These are phyloP conservation scores for Colletotrichum cuscutae DNA, from an alignment of 2,329 filamentous ascomycete genomes.

Conservation along the genomic window DNA sequence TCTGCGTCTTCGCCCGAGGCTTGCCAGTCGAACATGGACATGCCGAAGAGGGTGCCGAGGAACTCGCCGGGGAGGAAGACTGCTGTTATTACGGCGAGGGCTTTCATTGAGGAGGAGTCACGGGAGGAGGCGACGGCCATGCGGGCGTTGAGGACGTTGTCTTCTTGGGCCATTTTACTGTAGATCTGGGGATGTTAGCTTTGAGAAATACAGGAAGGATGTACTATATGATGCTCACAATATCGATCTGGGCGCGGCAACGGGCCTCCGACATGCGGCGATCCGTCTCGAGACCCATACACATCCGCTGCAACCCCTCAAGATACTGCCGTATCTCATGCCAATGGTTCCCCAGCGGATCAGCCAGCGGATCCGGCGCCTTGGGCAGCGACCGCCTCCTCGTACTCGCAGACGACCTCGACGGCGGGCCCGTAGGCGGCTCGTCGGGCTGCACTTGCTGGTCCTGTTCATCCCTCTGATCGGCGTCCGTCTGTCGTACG, in stretches of 20 bases:
- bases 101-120: conserved; percentile 60
- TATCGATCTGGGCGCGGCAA: conserved; percentile 58
- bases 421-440: conserved; percentile 21
- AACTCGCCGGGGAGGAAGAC: conserved; percentile 60
- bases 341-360: conserved; percentile 50
- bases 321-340: conserved; percentile 59
- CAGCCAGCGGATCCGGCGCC: conserved; percentile 24
- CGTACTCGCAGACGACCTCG: conserved; percentile 23
- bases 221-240: conserved; percentile 42
- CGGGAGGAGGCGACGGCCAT: conserved; percentile 53
- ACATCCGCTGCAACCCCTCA: conserved; percentile 54
- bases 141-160: conserved; percentile 56
- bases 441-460: conserved; percentile 29
- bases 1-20: conserved; percentile 45
- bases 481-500: not conserved
- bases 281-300: conserved; percentile 56
- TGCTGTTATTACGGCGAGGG: conserved; percentile 58
- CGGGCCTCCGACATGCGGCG: conserved; percentile 57
- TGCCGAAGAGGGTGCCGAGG: conserved; percentile 57
- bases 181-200: conserved; percentile 48
- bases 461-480: conserved; percentile 21
- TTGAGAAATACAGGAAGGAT: too few species aligned
- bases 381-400: conserved; percentile 18
- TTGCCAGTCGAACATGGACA: conserved; percentile 60
- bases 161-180: conserved; percentile 60